phyloP scores from a whole-genome alignment of 768 basidiomycete genomes.

The Lactarius hatsudake region DNA sequence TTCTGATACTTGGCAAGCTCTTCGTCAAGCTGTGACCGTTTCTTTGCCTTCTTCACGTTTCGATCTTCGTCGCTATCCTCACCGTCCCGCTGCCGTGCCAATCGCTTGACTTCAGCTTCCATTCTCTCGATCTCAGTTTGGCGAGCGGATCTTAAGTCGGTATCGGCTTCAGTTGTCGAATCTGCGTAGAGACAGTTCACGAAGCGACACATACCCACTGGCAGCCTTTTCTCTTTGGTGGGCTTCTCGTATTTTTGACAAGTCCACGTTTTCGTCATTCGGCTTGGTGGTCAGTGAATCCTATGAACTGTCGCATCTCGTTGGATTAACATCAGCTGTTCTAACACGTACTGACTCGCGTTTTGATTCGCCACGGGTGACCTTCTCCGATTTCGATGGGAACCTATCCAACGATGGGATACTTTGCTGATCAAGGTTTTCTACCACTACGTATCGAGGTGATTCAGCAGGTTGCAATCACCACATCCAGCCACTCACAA shows the following conservation, averaged over 20 bases:
- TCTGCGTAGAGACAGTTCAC: background rate
- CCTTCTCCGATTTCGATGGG: background rate
- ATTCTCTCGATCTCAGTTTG: slow-evolving; percentile 80
- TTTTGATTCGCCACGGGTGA: background rate
- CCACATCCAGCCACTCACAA: slow-evolving; percentile 46
- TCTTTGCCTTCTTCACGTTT: slow-evolving; percentile 55
- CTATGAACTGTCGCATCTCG: slow-evolving; percentile 13
- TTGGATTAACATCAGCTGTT: background rate
- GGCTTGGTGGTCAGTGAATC: slow-evolving; percentile 38
- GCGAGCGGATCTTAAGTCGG: slow-evolving; percentile 51
- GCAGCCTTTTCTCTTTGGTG: slow-evolving; percentile 70
- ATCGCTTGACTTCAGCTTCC: slow-evolving; percentile 83
- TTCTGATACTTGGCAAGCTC: slow-evolving; percentile 81
- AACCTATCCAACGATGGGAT: slow-evolving; percentile 21
- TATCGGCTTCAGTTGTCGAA: slow-evolving; percentile 8
- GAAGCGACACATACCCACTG: slow-evolving; percentile 44
- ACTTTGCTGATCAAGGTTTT: slow-evolving; percentile 34
- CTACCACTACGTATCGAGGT: slow-evolving; percentile 34
- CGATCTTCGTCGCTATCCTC: slow-evolving; percentile 65
- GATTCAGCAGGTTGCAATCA: background rate
- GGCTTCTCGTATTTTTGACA: slow-evolving; percentile 70
- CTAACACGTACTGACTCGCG: slow-evolving; percentile 12
- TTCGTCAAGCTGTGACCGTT: slow-evolving; percentile 72
- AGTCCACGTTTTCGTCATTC: slow-evolving; percentile 57
- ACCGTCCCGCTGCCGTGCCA: slow-evolving; percentile 58